Conservation (phyloP, 2,329 filamentous ascomycete species). For the Aureobasidium namibiae region DNA sequence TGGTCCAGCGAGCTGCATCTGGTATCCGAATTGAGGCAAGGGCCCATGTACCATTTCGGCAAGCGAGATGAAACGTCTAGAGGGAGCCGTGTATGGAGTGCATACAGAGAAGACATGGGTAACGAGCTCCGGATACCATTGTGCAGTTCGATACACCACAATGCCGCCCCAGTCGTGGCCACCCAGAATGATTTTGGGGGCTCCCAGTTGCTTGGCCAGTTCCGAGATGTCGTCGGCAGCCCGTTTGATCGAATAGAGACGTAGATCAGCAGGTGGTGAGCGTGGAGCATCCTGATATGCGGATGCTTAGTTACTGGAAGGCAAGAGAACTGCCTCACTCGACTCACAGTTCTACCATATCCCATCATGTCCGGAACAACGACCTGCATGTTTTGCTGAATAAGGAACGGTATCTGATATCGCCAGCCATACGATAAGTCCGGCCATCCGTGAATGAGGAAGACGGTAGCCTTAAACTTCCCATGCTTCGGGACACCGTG, state of each 20-base stretch:
- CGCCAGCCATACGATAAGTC: slow-evolving; percentile 82
- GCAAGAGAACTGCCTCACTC: neutral
- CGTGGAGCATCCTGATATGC: slow-evolving; percentile 11
- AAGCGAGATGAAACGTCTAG: slow-evolving; percentile 37
- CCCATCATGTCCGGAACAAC: slow-evolving; percentile 82
- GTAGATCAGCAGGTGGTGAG: slow-evolving; percentile 12
- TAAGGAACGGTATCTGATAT: slow-evolving; percentile 72
- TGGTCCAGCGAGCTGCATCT: slow-evolving; percentile 66
- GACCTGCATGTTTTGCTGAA: slow-evolving; percentile 65
- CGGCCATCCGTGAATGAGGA: slow-evolving; percentile 69
- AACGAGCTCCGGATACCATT: slow-evolving; percentile 66
- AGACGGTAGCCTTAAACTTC: slow-evolving; percentile 43
- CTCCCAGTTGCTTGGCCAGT: slow-evolving; percentile 53
- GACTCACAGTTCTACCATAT: slow-evolving; percentile 60
- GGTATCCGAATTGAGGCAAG: slow-evolving; percentile 70
- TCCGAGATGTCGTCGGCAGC: slow-evolving; percentile 67
- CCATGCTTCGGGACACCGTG: slow-evolving; percentile 38
- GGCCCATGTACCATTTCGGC: slow-evolving; percentile 50
- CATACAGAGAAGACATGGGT: slow-evolving; percentile 71
- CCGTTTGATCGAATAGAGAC: slow-evolving; percentile 42
- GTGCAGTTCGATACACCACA: slow-evolving; percentile 64
- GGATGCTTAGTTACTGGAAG: neutral
- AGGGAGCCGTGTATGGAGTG: slow-evolving; percentile 54
- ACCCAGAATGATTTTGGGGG: slow-evolving; percentile 63
- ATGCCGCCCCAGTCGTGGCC: slow-evolving; percentile 91